These are phyloP conservation scores for Musa troglodytarum DNA, from an alignment of 176 grass and related monocot species.

Conservation along the genomic window DNA sequence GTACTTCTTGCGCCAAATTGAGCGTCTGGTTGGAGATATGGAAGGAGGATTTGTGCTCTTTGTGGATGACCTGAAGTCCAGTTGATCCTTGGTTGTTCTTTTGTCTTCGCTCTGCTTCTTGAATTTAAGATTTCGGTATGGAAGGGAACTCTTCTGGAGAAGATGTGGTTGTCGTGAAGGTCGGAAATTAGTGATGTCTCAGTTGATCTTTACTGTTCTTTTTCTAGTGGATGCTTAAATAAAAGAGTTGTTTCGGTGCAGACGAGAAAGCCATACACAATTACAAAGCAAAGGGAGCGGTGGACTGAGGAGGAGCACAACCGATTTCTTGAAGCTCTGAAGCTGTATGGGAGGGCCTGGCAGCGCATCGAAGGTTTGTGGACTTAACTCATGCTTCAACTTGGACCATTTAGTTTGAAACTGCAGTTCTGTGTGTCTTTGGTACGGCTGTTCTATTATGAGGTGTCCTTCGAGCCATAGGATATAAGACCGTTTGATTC, in stretches of 20 bases:
- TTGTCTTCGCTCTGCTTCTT: conserved; percentile 10
- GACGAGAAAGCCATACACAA: conserved; percentile 22
- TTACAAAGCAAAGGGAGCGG: conserved; percentile 26
- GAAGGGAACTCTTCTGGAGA: conserved; percentile 15
- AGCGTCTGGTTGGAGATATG: conserved; percentile 61
- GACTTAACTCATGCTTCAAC: conserved; percentile 4
- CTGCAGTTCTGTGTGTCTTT: neutral
- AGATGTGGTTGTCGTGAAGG: conserved; percentile 16
- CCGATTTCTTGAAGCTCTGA: conserved; percentile 19
- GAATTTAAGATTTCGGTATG: conserved; percentile 17
- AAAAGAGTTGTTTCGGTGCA: conserved; percentile 9
- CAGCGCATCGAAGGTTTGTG: conserved; percentile 24
- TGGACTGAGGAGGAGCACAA: conserved; percentile 26
- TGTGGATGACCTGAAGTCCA: conserved; percentile 65
- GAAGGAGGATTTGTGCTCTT: conserved; percentile 65
- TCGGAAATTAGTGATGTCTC: neutral
- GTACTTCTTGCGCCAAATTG: conserved; percentile 58
- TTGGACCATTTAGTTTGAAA: conserved; percentile 1
- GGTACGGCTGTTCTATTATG: neutral
- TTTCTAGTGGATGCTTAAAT: neutral
- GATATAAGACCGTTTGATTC: neutral
- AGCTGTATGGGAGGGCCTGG: conserved; percentile 25
- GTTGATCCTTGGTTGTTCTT: conserved; percentile 37
- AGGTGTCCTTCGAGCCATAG: neutral
- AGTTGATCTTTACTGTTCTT: neutral